Conservation (phyloP, 1,284 basidiomycete genomes). For the Pyrrhoderma noxium region DNA sequence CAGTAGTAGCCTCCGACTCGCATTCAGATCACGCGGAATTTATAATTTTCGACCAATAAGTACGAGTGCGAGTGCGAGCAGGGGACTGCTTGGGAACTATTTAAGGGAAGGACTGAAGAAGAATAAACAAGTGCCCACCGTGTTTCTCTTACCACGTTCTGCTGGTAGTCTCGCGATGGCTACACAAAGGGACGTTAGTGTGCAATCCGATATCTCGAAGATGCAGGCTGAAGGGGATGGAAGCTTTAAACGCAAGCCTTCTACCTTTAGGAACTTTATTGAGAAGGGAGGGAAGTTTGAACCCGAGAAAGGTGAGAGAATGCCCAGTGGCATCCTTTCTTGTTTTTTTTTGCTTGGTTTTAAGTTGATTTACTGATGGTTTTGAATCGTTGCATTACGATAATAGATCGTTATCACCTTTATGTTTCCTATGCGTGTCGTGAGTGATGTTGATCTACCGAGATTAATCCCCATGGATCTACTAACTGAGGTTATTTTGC, state of each 20-base stretch:
- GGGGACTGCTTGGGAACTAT: too few species aligned
- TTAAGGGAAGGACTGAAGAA: too few species aligned
- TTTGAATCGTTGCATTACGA: neutral
- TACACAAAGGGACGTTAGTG: neutral
- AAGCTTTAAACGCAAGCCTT: slow-evolving; percentile 70
- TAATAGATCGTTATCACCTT: slow-evolving; percentile 77
- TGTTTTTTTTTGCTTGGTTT: neutral
- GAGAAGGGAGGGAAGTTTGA: slow-evolving; percentile 67
- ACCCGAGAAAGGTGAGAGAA: slow-evolving; percentile 80
- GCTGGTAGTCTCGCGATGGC: neutral
- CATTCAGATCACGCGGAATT: too few species aligned
- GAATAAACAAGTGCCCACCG: neutral
- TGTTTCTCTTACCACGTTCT: slow-evolving; percentile 11
- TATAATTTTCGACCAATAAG: too few species aligned
- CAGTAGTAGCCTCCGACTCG: too few species aligned
- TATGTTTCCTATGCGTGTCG: slow-evolving; percentile 78
- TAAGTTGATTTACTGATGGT: neutral
- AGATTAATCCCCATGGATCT: too few species aligned
- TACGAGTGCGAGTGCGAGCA: too few species aligned
- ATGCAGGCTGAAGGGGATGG: slow-evolving; percentile 67
- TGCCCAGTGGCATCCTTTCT: slow-evolving; percentile 38
- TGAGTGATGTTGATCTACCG: slow-evolving; percentile 34
- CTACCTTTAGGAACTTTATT: slow-evolving; percentile 72
- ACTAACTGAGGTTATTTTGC: neutral
- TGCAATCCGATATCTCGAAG: slow-evolving; percentile 54